Base-by-base conservation (phyloP, 2,329 filamentous ascomycete species). In the Diaporthe longicolla region DNA sequence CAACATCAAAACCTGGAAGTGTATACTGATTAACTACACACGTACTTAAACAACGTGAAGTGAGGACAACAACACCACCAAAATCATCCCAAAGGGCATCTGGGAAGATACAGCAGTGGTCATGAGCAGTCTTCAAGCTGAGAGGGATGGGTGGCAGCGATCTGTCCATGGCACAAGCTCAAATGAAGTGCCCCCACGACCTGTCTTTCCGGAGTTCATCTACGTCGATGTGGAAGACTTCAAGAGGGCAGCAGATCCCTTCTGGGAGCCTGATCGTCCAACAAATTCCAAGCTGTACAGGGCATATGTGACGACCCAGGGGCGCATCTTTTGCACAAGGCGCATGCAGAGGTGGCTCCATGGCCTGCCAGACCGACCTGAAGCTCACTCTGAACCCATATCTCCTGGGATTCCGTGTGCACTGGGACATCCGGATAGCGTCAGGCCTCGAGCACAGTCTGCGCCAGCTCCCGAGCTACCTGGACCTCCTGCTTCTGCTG, bases 141-240 rank as follows among this genome's bases (percentile, higher is more conserved):
- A 71, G 35, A 61, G 57, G n/a, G 9, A 32, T 29, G 35, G 17
- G 17, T 63, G 50, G 48, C 70, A 45, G 35, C 45, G n/a, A 19
- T 58, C 45, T 1, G 15, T 55, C 35, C 57, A 63, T 4, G 8
- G n/a, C 17, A 26, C 21, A 29, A 24, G 24, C n/a, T 5, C 48
- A 4, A 21, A 71, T 37, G 13, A 37, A n/a, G 45, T 24, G 29
- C 29, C n/a, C 2, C 48, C 24, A 19, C 24, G 35, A n/a, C 69
- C 37, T n/a, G 59, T 72, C 59, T 74, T 74, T 13, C 73, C 73
- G 26, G 73, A 72, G 4, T 48, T 59, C 32, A 72, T 74, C 29
- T 43, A 66, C 17, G 52, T 73, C 48, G 29, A 71, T 9, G 29
- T 55, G n/a, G 72, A 71, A 15, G 50, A n/a, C 0, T 71, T 32